Percentiles rank a stretch among this genome's conserved stretches.
Conservation (phyloP, 176 grass and related monocot species). For the Oryza nivara region DNA sequence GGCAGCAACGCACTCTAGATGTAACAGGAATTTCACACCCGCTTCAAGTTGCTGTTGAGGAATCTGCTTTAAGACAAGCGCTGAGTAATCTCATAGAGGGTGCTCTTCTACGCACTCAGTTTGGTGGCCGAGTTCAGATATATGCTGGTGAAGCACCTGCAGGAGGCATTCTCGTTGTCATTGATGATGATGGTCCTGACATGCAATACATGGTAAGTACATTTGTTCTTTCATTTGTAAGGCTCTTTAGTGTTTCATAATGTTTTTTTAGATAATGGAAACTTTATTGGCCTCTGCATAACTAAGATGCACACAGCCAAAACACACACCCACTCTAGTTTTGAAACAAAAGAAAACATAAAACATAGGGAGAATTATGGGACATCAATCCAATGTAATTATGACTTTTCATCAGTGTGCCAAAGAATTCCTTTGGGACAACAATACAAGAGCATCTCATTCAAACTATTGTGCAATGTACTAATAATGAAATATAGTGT, state of each 20-base stretch:
- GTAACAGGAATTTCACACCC: constrained; percentile 46
- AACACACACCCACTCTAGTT: too few species aligned
- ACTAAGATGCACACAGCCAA: too few species aligned
- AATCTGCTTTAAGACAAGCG: constrained; percentile 72
- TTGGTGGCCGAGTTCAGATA: constrained; percentile 67
- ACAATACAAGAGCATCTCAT: neutral
- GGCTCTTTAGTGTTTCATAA: neutral
- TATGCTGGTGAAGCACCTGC: constrained; percentile 57
- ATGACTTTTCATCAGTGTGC: neutral
- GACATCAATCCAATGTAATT: too few species aligned
- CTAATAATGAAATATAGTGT: neutral
- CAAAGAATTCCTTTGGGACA: constrained; percentile 1
- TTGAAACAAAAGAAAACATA: too few species aligned
- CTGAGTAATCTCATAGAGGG: constrained; percentile 86
- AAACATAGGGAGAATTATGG: too few species aligned
- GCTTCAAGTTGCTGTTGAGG: constrained; percentile 68
- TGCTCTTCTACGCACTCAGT: constrained; percentile 64
- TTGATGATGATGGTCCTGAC: constrained; percentile 85
- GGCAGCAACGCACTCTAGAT: constrained; percentile 63
- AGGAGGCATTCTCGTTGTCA: constrained; percentile 60
- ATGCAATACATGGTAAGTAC: constrained; percentile 85
- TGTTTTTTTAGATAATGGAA: neutral
- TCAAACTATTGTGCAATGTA: constrained; percentile 1
- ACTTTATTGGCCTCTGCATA: too few species aligned
- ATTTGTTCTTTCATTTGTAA: constrained; percentile 9